Evolutionary conservation across 208 protist species (phyloP), one percentile per base, ranked within the genome.

Genomic region (Spongospora subterranea): DNA sequence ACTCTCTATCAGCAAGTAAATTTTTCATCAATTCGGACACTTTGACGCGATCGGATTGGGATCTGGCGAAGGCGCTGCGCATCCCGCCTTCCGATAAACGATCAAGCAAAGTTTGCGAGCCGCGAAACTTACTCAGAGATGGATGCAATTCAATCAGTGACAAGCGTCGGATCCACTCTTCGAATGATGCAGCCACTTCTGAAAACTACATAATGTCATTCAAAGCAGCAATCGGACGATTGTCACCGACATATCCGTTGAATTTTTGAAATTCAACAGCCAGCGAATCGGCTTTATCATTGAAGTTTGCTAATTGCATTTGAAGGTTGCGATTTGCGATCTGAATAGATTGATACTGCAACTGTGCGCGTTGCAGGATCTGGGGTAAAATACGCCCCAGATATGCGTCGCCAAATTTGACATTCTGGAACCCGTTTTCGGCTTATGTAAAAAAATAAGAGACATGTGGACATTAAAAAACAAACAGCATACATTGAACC

Each of bases 121-220:
- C 11, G 35, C n/a, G 71, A 32, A 17, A 17, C 54, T 17, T 32
- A 20, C 17, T 39, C 35, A 82, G 13, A 35, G 71, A 6, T 43
- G 6, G 71, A 82, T 82, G 71, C 6, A 82, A 20, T 82, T 82
- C 71, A 43, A 82, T 35, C 71, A 45, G n/a, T 20, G 71, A 82
- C 71, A 82, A 43, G 35, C 71, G 71, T 20, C 35, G 35, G n/a
- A 82, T 82, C 6, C 6, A 45, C 71, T 43, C 71, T n/a, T 82
- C 71, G 40, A 82, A 82, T 20, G 6, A 39, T 43, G 54, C 54
- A 65, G 29, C 20, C 20, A 65, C 54, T 29, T 65, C 20, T 29
- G 54, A 65, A 32, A 29, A 65, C 20, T 29, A 65, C 29, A 17
- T 17, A 32, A 32, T 32, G 29, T 17, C 29, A 65, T 32, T 17